Evolutionary conservation across 176 grass and related monocot species (phyloP).

Genomic region (Oryza glumipatula): DNA sequence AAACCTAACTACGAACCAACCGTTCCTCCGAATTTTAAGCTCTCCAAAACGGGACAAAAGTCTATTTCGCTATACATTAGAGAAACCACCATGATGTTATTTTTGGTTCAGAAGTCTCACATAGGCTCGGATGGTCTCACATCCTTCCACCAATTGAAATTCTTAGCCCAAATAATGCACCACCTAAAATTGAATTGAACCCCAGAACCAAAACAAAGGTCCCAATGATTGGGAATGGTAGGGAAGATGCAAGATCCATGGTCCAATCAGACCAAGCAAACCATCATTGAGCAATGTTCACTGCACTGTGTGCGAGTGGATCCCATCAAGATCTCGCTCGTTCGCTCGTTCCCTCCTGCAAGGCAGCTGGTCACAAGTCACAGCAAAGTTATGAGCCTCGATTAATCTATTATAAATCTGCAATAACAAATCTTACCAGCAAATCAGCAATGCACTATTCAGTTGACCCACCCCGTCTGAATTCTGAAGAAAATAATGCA

Average conservation of each 20-base stretch:
- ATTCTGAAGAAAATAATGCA: background rate
- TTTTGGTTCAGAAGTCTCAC: too few species aligned
- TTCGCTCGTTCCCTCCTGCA: background rate
- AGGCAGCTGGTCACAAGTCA: background rate
- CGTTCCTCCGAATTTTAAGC: too few species aligned
- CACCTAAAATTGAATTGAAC: background rate
- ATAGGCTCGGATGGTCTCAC: too few species aligned
- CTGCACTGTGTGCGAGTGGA: slow-evolving; percentile 49
- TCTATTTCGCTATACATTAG: too few species aligned
- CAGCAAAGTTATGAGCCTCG: background rate
- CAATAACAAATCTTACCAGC: background rate
- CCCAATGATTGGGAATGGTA: slow-evolving; percentile 25
- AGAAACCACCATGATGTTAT: too few species aligned
- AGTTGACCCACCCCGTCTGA: slow-evolving; percentile 34
- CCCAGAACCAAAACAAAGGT: background rate
- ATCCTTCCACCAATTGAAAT: too few species aligned
- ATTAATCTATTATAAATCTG: background rate
- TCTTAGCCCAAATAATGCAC: too few species aligned
- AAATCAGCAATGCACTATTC: slow-evolving; percentile 2
- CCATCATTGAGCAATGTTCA: slow-evolving; percentile 43
- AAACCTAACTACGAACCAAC: too few species aligned
- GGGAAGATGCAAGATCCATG: slow-evolving; percentile 11
- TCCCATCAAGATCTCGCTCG: slow-evolving; percentile 35
- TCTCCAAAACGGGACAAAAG: too few species aligned
- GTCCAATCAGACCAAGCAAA: background rate